Base-by-base conservation (phyloP, 2,329 filamentous ascomycete species). In the Colletotrichum sp. region DNA sequence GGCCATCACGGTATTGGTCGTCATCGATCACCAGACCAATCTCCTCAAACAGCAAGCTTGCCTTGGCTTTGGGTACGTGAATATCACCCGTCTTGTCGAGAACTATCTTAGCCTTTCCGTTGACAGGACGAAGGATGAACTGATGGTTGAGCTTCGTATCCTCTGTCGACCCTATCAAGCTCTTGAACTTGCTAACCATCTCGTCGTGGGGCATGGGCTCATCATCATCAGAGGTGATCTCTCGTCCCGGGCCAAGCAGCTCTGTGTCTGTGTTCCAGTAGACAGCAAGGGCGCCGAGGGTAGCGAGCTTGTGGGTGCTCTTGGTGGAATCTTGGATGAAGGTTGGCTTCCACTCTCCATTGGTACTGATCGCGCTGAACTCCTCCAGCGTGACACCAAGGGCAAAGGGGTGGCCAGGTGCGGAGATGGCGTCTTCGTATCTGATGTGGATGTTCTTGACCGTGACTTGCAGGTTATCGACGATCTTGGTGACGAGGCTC, bases 381-480 rank as follows among this genome's bases (percentile, higher is more conserved):
- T 98, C 96, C 80, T 98, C 94, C 71, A 99, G 90, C 0, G 96
- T 99, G 74, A 99, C 82, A 63, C 97, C 97, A 8, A 98, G 90
- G 7, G 97, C 95, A 79, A 99, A 99, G 0, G 97, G 96, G 82
- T 99, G 97, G 1, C 95, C 96, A 0, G 96, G 96, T 12, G 96
- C 94, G 24, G 97, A 97, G 79, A 99, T 95, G 16, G 96, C 96
- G 84, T 99, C 97, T 84, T 99, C 97, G 84, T 99, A 99, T 78
- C 97, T 94, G 76, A 99, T 91, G 83, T 99, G 97, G 74, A 99
- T 98, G 82, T 98, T 99, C 88, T 98, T 98, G 83, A 99, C 93
- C 29, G 94, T 97, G 78, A 99, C 95, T 83, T 99, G 97, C 54
- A 99, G 88, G 80, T 99, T 99, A 88, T 99, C 97, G 81, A 98